Conservation (phyloP, 2,329 filamentous ascomycete genomes). For the Fusarium denticulatum region DNA sequence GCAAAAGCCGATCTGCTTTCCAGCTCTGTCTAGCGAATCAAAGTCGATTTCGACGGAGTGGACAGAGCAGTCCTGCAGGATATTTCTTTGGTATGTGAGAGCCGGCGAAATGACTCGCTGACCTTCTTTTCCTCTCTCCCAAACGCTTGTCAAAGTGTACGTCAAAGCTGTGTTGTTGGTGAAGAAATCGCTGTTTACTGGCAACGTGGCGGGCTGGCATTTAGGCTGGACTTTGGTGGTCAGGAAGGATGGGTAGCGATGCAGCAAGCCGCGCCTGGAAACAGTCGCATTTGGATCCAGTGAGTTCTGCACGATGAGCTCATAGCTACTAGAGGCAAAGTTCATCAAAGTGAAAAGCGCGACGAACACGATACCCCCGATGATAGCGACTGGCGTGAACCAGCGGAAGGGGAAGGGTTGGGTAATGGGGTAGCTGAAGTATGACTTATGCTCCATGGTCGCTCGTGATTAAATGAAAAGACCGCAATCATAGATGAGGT, state of each 20-base stretch:
- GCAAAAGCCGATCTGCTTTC: not conserved
- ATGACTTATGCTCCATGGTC: not conserved
- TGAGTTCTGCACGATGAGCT: not conserved
- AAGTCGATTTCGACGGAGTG: not conserved
- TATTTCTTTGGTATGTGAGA: not conserved
- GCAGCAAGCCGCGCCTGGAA: not conserved
- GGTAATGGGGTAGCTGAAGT: not conserved
- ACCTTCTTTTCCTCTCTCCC: not conserved
- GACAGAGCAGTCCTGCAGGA: not conserved
- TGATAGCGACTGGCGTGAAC: not conserved
- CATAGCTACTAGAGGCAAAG: not conserved
- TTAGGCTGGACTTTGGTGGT: not conserved
- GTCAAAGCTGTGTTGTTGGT: not conserved
- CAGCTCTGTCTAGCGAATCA: not conserved
- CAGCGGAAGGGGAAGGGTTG: not conserved
- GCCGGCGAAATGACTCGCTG: not conserved
- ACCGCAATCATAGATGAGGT: no score
- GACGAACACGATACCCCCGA: not conserved
- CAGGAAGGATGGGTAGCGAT: not conserved
- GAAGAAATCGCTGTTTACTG: not conserved
- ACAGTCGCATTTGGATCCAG: not conserved
- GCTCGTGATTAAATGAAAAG: accelerated
- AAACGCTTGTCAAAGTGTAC: not conserved
- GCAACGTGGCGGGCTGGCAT: not conserved
- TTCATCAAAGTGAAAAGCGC: not conserved